Conservation (phyloP, 2,329 filamentous ascomycete genomes). For the Remersonia thermophila region DNA sequence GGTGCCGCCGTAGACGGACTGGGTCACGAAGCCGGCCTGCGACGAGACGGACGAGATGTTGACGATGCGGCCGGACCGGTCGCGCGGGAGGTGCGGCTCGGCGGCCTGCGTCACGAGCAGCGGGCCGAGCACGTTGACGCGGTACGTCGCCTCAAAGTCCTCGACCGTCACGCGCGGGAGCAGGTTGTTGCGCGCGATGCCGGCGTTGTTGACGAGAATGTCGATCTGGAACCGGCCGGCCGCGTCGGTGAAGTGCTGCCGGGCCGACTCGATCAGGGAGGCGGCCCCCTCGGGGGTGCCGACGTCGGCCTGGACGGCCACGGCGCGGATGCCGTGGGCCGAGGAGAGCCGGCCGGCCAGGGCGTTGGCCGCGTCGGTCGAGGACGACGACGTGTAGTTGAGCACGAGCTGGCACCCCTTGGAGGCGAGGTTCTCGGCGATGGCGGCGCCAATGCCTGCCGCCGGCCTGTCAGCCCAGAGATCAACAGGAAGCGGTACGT, state of each 20-base stretch:
- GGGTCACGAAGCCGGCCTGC: conserved; percentile 40
- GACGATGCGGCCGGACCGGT: conserved; percentile 48
- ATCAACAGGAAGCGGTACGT: not conserved
- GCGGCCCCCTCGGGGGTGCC: conserved; percentile 47
- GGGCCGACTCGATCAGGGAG: conserved; percentile 45
- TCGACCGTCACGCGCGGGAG: conserved; percentile 49
- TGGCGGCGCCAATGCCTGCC: conserved; percentile 56
- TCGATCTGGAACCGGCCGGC: conserved; percentile 52
- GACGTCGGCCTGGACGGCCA: conserved; percentile 61
- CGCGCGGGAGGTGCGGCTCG: conserved; percentile 54
- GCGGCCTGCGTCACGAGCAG: conserved; percentile 65
- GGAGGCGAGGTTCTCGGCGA: conserved; percentile 55
- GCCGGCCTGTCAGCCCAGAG: conserved; percentile 3
- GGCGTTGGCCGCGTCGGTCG: conserved; percentile 35
- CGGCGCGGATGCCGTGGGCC: conserved; percentile 46
- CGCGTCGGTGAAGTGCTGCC: conserved; percentile 43
- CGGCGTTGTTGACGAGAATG: conserved; percentile 82
- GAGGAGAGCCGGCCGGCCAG: conserved; percentile 48
- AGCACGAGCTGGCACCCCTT: conserved; percentile 60
- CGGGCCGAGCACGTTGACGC: conserved; percentile 72
- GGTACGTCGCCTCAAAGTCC: conserved; percentile 62
- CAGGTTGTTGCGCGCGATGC: conserved; percentile 52
- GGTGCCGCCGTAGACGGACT: conserved; percentile 44
- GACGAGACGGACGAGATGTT: conserved; percentile 44
- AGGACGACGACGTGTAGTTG: conserved; percentile 48